These are phyloP conservation scores for Fusarium pilosicola DNA, from an alignment of 2,329 filamentous ascomycete species.

Conservation along the genomic window DNA sequence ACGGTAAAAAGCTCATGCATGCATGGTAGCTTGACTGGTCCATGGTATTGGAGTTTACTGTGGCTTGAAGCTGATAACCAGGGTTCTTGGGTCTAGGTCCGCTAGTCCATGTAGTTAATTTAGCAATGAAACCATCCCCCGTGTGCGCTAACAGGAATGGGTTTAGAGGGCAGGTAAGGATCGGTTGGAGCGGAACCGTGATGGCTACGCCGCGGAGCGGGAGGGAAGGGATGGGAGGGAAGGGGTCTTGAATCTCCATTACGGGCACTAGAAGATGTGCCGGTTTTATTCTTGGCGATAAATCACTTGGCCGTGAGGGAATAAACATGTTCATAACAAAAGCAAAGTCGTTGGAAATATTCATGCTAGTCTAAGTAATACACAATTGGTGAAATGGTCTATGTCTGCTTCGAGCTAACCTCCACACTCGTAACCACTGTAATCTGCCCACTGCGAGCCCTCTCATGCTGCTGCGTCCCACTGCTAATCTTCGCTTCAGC, in stretches of 20 bases:
- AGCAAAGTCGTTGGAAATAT: background rate
- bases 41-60: slow-evolving; percentile 1
- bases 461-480: background rate
- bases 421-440: slow-evolving; percentile 45
- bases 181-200: slow-evolving; percentile 11
- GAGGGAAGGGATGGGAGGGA: background rate
- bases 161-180: background rate
- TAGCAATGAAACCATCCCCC: slow-evolving; percentile 22
- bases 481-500: slow-evolving; percentile 8
- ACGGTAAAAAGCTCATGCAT: slow-evolving; percentile 1
- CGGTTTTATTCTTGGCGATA: background rate
- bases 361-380: background rate
- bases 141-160: background rate
- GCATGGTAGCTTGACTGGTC: background rate
- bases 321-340: background rate
- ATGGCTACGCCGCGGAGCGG: background rate
- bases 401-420: slow-evolving; percentile 27
- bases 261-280: background rate
- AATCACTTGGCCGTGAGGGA: background rate
- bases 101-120: background rate
- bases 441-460: slow-evolving; percentile 34
- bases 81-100: background rate
- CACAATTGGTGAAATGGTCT: background rate
- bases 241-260: background rate
- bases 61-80: slow-evolving; percentile 4